phyloP scores from a whole-genome alignment of 768 basidiomycete species.

The Mycena pura region DNA sequence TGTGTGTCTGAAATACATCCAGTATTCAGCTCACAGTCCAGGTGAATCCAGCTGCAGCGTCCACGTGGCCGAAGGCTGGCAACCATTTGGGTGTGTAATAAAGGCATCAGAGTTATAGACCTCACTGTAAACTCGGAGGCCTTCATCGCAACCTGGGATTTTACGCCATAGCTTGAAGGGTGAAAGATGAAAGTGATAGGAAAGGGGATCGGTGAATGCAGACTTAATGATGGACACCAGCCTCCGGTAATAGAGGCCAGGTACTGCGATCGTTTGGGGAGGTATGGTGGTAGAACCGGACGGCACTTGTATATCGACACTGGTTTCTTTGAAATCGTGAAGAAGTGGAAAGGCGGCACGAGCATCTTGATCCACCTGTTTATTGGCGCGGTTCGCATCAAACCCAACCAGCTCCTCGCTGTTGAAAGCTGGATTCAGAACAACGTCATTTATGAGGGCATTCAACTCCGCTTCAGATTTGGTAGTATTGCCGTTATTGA shows the following conservation, averaged over 20 bases:
- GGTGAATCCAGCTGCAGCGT: too few species aligned
- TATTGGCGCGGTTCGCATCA: conserved; percentile 24
- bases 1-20: too few species aligned
- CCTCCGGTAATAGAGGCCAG: conserved; percentile 32
- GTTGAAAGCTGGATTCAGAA: conserved; percentile 23
- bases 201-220: conserved; percentile 25
- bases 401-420: conserved; percentile 15
- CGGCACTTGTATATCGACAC: conserved; percentile 38
- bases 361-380: conserved; percentile 19
- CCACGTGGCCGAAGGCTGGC: too few species aligned
- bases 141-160: background rate
- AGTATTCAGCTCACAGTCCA: too few species aligned
- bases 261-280: conserved; percentile 29
- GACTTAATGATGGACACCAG: conserved; percentile 34
- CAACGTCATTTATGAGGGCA: conserved; percentile 20
- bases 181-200: conserved; percentile 30
- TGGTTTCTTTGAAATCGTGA: conserved; percentile 17
- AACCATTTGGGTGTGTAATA: too few species aligned
- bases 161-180: conserved; percentile 34
- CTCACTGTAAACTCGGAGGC: conserved; percentile 24
- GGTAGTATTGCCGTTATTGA: conserved; percentile 14
- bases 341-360: conserved; percentile 11
- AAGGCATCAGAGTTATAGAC: conserved; percentile 30
- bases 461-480: conserved; percentile 26
- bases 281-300: conserved; percentile 23